phyloP scores from a whole-genome alignment of 2,329 filamentous ascomycete genomes.

The Ascochyta rabiei region DNA sequence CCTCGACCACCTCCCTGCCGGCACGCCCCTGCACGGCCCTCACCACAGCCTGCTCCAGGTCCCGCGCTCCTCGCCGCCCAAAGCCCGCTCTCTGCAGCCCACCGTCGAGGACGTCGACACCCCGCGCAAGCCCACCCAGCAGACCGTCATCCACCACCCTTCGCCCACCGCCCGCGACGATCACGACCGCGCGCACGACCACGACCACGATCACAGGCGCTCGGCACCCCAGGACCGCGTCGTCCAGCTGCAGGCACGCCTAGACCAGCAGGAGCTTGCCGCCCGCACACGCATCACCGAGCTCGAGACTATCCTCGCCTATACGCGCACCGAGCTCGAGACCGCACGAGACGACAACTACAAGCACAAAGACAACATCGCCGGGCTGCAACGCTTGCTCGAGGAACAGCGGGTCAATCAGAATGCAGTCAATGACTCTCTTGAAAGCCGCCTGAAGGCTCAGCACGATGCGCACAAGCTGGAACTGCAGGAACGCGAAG shows the following conservation, averaged over 20 bases:
- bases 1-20: slow-evolving; percentile 33
- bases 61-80: slow-evolving; percentile 32
- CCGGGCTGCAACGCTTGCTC: slow-evolving; percentile 23
- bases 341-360: slow-evolving; percentile 35
- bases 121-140: slow-evolving; percentile 43
- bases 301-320: slow-evolving; percentile 44
- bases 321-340: slow-evolving; percentile 42
- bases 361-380: slow-evolving; percentile 36
- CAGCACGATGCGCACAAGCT: slow-evolving; percentile 30
- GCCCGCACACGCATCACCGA: slow-evolving; percentile 42
- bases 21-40: slow-evolving; percentile 34
- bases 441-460: slow-evolving; percentile 22
- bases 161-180: slow-evolving; percentile 23
- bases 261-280: slow-evolving; percentile 37
- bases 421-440: slow-evolving; percentile 7
- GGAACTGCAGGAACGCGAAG: slow-evolving; percentile 35
- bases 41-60: slow-evolving; percentile 38
- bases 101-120: slow-evolving; percentile 48
- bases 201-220: slow-evolving; percentile 2
- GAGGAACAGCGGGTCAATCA: slow-evolving; percentile 21
- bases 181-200: slow-evolving; percentile 19
- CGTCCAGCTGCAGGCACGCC: slow-evolving; percentile 30
- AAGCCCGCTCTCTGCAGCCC: slow-evolving; percentile 41
- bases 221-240: slow-evolving; percentile 18
- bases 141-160: slow-evolving; percentile 43